phyloP scores from a whole-genome alignment of 2,329 filamentous ascomycete species.

The Delphinella strobiligena region DNA sequence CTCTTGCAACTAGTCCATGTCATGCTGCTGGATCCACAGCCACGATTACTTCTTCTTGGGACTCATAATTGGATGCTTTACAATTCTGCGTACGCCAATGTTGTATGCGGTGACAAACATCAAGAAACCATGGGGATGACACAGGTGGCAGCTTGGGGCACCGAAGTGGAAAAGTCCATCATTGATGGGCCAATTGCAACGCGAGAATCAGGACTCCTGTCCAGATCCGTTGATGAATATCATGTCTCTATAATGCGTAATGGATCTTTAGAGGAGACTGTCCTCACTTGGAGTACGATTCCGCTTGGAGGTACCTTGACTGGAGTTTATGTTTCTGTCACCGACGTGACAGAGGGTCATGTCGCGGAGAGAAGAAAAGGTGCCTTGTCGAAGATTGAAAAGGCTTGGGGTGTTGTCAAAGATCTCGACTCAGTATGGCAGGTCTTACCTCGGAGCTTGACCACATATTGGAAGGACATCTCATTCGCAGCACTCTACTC shows the following conservation, averaged over 20 bases:
- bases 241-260: neutral
- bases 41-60: slow-evolving; percentile 8
- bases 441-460: slow-evolving; percentile 2
- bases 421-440: slow-evolving; percentile 8
- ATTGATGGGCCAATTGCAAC: neutral
- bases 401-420: slow-evolving; percentile 3
- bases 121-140: slow-evolving; percentile 2
- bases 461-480: slow-evolving; percentile 5
- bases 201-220: neutral
- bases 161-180: neutral
- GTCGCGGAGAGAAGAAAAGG: slow-evolving; percentile 6
- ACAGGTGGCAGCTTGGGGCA: neutral
- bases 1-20: slow-evolving; percentile 9
- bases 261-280: slow-evolving; percentile 7
- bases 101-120: slow-evolving; percentile 6
- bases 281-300: slow-evolving; percentile 7
- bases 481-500: slow-evolving; percentile 10
- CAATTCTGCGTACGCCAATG: slow-evolving; percentile 8
- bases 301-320: slow-evolving; percentile 2
- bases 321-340: slow-evolving; percentile 1
- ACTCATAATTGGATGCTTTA: slow-evolving; percentile 8
- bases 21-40: slow-evolving; percentile 10
- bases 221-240: neutral
- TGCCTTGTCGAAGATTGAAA: slow-evolving; percentile 3
- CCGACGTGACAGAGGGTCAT: slow-evolving; percentile 7